Evolutionary conservation across 768 basidiomycete species (phyloP), one percentile per base, ranked within the genome.

Genomic region (Psilocybe subaeruginosa): DNA sequence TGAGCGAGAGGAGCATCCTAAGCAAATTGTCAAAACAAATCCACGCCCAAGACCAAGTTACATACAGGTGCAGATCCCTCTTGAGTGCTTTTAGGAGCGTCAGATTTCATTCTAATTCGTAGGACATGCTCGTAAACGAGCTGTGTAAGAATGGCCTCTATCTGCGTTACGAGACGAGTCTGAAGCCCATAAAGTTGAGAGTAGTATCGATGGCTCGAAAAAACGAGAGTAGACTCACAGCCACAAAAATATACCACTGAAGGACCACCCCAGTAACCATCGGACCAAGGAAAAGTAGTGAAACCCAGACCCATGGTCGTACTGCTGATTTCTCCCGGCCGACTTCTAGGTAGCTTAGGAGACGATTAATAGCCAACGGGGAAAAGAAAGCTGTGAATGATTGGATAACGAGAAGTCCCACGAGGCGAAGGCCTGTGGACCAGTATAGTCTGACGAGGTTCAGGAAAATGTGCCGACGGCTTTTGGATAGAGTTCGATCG

Each of bases 241-340:
- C 72, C 35, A 81, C 70, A 66, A 76, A 85, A 46, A 81, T 76
- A 64, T 88, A 90, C 72, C 78, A 79, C 63, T 90, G 86, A 61
- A 83, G 78, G 31, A 74, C 68, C 8, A 87, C n/a, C 4, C 80
- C 76, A 17, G 70, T 72, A 14, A 79, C 0, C 14, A 77, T 68
- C 8, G 85, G 82, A 19, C 83, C 85, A 3, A 82, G 47, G 65
- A 85, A 80, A 8, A 87, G 74, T 66, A 74, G 74, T 0, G 73
- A 29, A 19, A 90, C 80, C 88, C 89, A 91, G 8, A 90, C 81
- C 83, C 88, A 89, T 1, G 90, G 89, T 45, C 80, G 80, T 23
- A 86, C 72, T 8, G 73, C 66, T 0, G 85, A 79, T 30, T 73
- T 77, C 57, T 77, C 67, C 4, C 84, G 85, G 16, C 76, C 73